Base-by-base conservation (phyloP, 108 stramenopile genomes). In the Nitzschia inconspicua region DNA sequence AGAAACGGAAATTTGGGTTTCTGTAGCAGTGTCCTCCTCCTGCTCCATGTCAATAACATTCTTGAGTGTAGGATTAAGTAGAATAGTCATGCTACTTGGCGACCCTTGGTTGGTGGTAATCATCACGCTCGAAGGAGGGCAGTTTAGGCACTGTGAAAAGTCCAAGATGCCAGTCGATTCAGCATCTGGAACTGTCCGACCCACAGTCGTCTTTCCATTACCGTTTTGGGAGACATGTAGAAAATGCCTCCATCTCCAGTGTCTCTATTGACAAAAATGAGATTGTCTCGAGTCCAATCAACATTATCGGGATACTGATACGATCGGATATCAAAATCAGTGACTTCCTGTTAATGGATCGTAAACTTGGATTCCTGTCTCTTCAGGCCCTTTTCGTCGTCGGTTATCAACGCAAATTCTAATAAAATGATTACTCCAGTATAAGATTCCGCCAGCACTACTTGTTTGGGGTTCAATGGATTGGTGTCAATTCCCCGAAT, bases 401-500 rank as follows among this genome's bases (percentile, higher is more conserved):
- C 28, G 55, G 63, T 63, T 14, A 44, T 43, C 19, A 70, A 22
- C 4, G 51, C 20, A 19, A 63, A 54, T 16, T 52, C 41, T 4
- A 70, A 48, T 40, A 44, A n/a, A n/a, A n/a, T 30, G 37, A 48
- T 63, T 1, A 70, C 61, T 23, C 68, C 68, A 31, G 14, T 44
- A 3, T 27, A 18, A 39, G 51, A 39, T 18, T 53, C 59, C 1
- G 50, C 68, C 10, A 70, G 20, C 20, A 62, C 61, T 9, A 62
- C 68, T 34, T 44, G 50, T 7, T 50, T 62, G 23, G 61, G 61
- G 3, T 62, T 13, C 2, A 23, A 25, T 9, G 68, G 68, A 62
- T 48, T 41, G 24, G 68, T 70, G 51, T 61, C 60, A 26, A 70
- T 32, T 70, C 68, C 27, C 63, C 68, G 9, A 61, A 58, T 54